Evolutionary conservation across 73 alveolate genomes (phyloP).

Genomic region (Stentor roeselii): DNA sequence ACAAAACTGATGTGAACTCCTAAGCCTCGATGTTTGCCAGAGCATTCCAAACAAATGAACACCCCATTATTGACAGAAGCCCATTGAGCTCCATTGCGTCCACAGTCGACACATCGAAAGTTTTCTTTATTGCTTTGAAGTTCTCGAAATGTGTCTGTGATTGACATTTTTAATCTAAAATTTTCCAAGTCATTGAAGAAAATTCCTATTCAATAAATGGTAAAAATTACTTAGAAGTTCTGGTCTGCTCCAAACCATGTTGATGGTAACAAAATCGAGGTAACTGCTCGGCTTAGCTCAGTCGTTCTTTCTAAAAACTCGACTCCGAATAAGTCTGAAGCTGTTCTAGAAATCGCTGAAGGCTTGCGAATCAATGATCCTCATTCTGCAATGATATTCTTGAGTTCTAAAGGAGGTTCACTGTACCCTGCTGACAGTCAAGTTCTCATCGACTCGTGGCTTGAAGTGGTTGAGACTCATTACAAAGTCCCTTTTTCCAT

Average conservation of each 20-base stretch:
- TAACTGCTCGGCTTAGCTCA: background rate
- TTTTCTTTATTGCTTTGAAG: conserved; percentile 18
- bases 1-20: conserved; percentile 81
- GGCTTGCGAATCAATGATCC: background rate
- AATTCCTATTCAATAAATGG: no score
- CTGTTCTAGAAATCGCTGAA: background rate
- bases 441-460: conserved; percentile 20
- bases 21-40: conserved; percentile 90
- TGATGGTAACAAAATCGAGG: background rate
- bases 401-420: background rate
- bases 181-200: no score
- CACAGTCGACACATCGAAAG: conserved; percentile 84
- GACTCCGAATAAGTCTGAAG: background rate
- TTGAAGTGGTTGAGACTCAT: conserved; percentile 1
- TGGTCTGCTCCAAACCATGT: background rate
- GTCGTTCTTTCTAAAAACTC: background rate
- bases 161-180: conserved; percentile 10
- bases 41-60: conserved; percentile 86
- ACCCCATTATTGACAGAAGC: conserved; percentile 89
- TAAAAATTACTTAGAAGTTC: no score
- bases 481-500: background rate
- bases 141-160: conserved; percentile 19
- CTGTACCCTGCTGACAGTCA: background rate
- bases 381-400: background rate
- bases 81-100: conserved; percentile 83